Conservation (phyloP, 1,139 yeast genomes). For the Starmera stellimalicola region DNA sequence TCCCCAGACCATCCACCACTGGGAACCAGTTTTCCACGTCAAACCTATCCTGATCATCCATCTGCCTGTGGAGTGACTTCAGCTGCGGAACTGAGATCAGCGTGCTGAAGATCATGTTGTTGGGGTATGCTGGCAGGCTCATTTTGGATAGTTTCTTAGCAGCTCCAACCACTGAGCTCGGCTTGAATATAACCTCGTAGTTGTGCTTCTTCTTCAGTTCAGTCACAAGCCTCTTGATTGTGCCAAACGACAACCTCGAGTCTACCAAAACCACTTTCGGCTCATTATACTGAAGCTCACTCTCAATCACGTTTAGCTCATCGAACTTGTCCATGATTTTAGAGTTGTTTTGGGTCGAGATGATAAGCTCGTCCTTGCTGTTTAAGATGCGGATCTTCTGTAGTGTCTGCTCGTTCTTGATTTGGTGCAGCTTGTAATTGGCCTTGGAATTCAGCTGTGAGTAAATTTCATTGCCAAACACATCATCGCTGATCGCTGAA, state of each 20-base stretch:
- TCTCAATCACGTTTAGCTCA: slow-evolving; percentile 27
- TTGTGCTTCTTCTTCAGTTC: slow-evolving; percentile 15
- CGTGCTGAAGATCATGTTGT: slow-evolving; percentile 5
- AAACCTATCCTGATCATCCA: slow-evolving; percentile 40
- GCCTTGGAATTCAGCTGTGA: slow-evolving; percentile 28
- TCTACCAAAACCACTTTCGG: slow-evolving; percentile 52
- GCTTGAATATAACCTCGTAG: slow-evolving; percentile 50
- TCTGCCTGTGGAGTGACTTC: slow-evolving; percentile 39
- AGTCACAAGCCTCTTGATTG: slow-evolving; percentile 33
- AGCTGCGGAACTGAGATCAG: slow-evolving; percentile 60
- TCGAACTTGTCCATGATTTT: slow-evolving; percentile 47
- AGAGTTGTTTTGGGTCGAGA: slow-evolving; percentile 83
- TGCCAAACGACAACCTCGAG: slow-evolving; percentile 48
- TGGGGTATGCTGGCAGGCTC: slow-evolving; percentile 2
- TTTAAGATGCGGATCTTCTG: slow-evolving; percentile 68
- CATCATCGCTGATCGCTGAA: slow-evolving; percentile 52
- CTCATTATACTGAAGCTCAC: slow-evolving; percentile 23
- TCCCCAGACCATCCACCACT: slow-evolving; percentile 49
- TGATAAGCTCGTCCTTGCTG: slow-evolving; percentile 47
- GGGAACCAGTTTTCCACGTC: slow-evolving; percentile 72
- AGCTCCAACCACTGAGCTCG: slow-evolving; percentile 58
- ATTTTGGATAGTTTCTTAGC: slow-evolving; percentile 22
- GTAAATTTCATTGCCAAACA: slow-evolving; percentile 37
- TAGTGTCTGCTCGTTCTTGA: slow-evolving; percentile 35
- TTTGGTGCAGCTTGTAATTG: slow-evolving; percentile 11